Percentiles rank a stretch among this genome's conserved stretches.
These are phyloP conservation scores for Ogataea hybrid DNA, from an alignment of 1,139 yeast species.

Conservation along the genomic window DNA sequence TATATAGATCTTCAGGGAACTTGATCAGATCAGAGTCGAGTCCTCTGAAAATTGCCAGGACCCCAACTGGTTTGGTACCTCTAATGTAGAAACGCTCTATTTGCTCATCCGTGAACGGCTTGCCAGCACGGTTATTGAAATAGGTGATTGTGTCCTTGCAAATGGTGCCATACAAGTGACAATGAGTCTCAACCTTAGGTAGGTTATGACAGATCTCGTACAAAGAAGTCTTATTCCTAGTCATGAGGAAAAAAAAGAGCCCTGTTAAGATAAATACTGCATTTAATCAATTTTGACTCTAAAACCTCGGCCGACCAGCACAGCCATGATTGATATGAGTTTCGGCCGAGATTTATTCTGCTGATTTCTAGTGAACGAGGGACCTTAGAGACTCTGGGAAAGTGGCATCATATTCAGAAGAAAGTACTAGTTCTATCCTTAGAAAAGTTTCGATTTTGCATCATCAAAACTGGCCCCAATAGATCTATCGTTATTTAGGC, in stretches of 20 bases:
- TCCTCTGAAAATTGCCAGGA: constrained; percentile 28
- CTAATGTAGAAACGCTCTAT: constrained; percentile 28
- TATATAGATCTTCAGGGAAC: constrained; percentile 25
- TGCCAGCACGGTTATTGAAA: constrained; percentile 26
- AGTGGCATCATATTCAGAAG: no score
- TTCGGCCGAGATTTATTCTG: constrained; percentile 4
- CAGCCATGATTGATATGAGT: constrained; percentile 5
- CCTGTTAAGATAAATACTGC: background rate
- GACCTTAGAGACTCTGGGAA: no score
- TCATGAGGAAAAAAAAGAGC: background rate
- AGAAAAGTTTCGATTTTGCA: background rate
- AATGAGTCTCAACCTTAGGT: constrained; percentile 32
- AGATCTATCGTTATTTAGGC: background rate
- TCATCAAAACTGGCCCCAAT: background rate
- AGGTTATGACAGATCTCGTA: constrained; percentile 25
- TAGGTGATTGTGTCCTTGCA: constrained; percentile 24
- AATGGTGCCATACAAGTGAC: constrained; percentile 31
- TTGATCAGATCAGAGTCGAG: constrained; percentile 26
- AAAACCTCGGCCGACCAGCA: constrained; percentile 4
- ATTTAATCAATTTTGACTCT: background rate
- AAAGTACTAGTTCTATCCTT: no score
- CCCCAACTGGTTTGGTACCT: constrained; percentile 32
- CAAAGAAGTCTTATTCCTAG: background rate
- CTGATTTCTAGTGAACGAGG: background rate
- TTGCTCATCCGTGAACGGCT: constrained; percentile 24